phyloP scores from a whole-genome alignment of 805 yeast genomes.

The Saccharomycopsis capsularis region DNA sequence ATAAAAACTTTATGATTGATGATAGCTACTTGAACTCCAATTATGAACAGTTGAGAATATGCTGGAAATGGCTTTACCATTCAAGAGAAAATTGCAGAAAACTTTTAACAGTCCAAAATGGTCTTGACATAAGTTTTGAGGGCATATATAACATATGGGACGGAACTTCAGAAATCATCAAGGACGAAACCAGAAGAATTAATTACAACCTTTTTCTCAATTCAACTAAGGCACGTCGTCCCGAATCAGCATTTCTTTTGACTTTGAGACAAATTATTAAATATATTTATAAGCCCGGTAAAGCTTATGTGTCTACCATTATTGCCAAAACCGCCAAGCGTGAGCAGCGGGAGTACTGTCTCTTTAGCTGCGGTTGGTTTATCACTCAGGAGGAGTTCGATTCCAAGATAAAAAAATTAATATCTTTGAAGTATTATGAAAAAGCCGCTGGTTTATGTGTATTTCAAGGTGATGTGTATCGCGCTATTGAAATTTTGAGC shows the following conservation, averaged over 20 bases:
- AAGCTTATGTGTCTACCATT: slow-evolving; percentile 4
- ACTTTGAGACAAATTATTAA: slow-evolving; percentile 11
- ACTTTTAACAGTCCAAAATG: slow-evolving; percentile 56
- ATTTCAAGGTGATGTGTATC: slow-evolving; percentile 79
- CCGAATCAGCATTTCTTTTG: slow-evolving; percentile 29
- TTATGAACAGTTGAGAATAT: slow-evolving; percentile 54
- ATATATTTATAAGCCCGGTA: slow-evolving; percentile 5
- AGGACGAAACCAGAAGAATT: slow-evolving; percentile 28
- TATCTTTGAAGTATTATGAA: slow-evolving; percentile 55
- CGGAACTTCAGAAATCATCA: slow-evolving; percentile 44
- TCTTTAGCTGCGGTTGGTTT: slow-evolving; percentile 88
- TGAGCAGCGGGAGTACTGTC: slow-evolving; percentile 67
- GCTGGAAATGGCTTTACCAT: slow-evolving; percentile 88
- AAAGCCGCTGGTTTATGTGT: slow-evolving; percentile 98
- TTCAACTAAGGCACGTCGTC: slow-evolving; percentile 28
- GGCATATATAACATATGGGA: slow-evolving; percentile 92
- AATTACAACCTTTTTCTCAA: slow-evolving; percentile 22
- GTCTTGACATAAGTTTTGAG: slow-evolving; percentile 73
- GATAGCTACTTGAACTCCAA: slow-evolving; percentile 43
- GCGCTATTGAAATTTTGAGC: slow-evolving; percentile 74
- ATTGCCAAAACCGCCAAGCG: slow-evolving; percentile 38
- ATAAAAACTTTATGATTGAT: slow-evolving; percentile 55
- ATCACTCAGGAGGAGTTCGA: slow-evolving; percentile 71
- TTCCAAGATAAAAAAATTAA: slow-evolving; percentile 51
- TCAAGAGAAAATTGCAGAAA: slow-evolving; percentile 50